A percentile compares a stretch with the other conserved stretches of the same genome.
Evolutionary conservation across 2,329 filamentous ascomycete genomes (phyloP).

Genomic region (Hyphodiscus sp.): DNA sequence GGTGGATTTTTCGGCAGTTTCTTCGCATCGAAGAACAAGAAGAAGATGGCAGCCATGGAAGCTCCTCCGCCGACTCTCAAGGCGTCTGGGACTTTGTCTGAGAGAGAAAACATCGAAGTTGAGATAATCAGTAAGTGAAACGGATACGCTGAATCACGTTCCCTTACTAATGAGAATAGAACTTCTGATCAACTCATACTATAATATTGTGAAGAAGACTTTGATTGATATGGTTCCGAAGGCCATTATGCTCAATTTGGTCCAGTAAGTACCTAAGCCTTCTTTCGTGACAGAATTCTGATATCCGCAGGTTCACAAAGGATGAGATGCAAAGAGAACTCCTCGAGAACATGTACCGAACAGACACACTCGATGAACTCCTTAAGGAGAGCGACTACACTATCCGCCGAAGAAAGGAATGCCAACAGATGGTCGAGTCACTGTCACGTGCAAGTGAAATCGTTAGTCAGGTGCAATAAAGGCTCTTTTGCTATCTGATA

Average conservation of each 20-base stretch:
- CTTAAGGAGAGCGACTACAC: constrained; percentile 99
- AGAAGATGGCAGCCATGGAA: constrained; percentile 99
- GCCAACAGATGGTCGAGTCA: constrained; percentile 98
- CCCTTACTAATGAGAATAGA: constrained; percentile 45
- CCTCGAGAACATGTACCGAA: constrained; percentile 95
- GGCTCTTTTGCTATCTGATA: not conserved
- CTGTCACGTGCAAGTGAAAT: constrained; percentile 88
- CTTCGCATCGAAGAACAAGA: constrained; percentile 99
- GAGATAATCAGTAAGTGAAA: constrained; percentile 85
- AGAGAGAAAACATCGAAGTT: constrained; percentile 92
- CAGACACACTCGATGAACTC: constrained; percentile 82
- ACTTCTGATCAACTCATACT: constrained; percentile 93
- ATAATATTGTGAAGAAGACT: constrained; percentile 94
- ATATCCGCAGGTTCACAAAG: constrained; percentile 67
- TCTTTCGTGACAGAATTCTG: constrained; percentile 9
- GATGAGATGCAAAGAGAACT: constrained; percentile 98
- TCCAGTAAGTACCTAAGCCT: constrained; percentile 61
- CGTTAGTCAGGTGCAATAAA: constrained; percentile 63
- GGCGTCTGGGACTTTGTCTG: constrained; percentile 86
- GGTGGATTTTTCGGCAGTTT: constrained; percentile 95
- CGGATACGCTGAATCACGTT: not conserved
- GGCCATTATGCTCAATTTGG: constrained; percentile 95
- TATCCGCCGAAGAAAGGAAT: constrained; percentile 89
- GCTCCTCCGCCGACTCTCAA: constrained; percentile 87
- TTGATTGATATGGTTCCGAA: constrained; percentile 99